Conservation (phyloP, 225 moss, liverwort and hornwort genomes). For the Ulota crispa region DNA sequence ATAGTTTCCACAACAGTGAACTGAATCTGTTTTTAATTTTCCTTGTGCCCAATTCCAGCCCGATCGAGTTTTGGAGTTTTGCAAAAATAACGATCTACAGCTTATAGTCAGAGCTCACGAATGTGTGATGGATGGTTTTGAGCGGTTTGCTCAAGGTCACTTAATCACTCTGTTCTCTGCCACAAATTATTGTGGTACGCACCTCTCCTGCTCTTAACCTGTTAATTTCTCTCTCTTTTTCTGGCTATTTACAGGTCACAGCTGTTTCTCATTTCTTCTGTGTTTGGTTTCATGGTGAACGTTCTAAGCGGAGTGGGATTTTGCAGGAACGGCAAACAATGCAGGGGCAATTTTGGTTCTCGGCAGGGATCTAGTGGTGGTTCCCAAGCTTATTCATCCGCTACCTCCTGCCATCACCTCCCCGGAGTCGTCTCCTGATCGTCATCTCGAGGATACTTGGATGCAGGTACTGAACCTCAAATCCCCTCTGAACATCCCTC, state of each 20-base stretch:
- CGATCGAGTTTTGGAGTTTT: slow-evolving; percentile 79
- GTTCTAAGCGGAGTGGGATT: slow-evolving; percentile 1
- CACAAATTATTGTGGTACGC: slow-evolving; percentile 77
- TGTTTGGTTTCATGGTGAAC: neutral
- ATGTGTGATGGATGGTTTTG: slow-evolving; percentile 78
- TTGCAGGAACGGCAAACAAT: slow-evolving; percentile 76
- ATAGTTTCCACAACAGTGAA: neutral
- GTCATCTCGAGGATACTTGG: slow-evolving; percentile 79
- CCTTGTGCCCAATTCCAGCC: slow-evolving; percentile 44
- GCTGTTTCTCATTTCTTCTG: slow-evolving; percentile 4
- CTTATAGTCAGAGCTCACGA: slow-evolving; percentile 89
- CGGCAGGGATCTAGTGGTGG: slow-evolving; percentile 78
- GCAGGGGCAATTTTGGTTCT: slow-evolving; percentile 88
- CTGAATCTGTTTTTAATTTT: neutral
- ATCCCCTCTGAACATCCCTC: neutral
- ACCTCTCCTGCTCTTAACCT: neutral
- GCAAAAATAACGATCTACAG: slow-evolving; percentile 82
- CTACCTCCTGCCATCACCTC: slow-evolving; percentile 73
- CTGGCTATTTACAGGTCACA: neutral
- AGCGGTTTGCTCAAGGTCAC: slow-evolving; percentile 34
- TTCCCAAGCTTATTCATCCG: slow-evolving; percentile 86
- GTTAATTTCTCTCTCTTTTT: neutral
- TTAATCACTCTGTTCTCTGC: slow-evolving; percentile 84
- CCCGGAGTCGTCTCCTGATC: slow-evolving; percentile 74
- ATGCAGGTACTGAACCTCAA: slow-evolving; percentile 54